These are phyloP conservation scores for Nitzschia sp. DNA, from an alignment of 108 stramenopile species.

Conservation along the genomic window DNA sequence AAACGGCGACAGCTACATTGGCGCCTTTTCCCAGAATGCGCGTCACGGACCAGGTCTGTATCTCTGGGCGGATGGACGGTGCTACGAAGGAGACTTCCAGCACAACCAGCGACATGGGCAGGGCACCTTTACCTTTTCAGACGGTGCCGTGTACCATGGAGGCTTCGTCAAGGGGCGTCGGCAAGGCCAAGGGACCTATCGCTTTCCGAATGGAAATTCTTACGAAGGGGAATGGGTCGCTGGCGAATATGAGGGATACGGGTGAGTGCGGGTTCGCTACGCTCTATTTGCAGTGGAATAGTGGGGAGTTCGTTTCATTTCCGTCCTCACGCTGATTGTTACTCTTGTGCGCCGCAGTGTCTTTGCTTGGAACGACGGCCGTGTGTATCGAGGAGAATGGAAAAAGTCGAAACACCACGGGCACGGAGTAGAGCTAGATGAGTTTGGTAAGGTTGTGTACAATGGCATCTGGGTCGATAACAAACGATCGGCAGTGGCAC, in stretches of 20 bases:
- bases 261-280: constrained; percentile 5
- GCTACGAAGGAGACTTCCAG: constrained; percentile 31
- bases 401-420: constrained; percentile 28
- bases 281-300: too few relatives aligned
- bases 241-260: constrained; percentile 34
- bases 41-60: constrained; percentile 46
- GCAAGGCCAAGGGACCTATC: constrained; percentile 9
- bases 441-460: constrained; percentile 26
- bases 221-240: constrained; percentile 45
- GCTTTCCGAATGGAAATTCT: constrained; percentile 12
- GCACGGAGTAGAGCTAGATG: constrained; percentile 17
- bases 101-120: constrained; percentile 25
- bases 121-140: constrained; percentile 29
- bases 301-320: too few relatives aligned
- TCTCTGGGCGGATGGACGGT: constrained; percentile 32
- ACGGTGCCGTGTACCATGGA: constrained; percentile 35
- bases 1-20: constrained; percentile 44
- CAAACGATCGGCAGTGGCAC: background rate
- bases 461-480: constrained; percentile 30
- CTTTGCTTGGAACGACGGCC: constrained; percentile 3
- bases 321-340: too few relatives aligned
- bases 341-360: too few relatives aligned
- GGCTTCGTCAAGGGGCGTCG: constrained; percentile 20
- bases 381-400: constrained; percentile 55
- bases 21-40: constrained; percentile 28